Base-by-base conservation (phyloP, 805 yeast genomes). In the Starmera amethionina region DNA sequence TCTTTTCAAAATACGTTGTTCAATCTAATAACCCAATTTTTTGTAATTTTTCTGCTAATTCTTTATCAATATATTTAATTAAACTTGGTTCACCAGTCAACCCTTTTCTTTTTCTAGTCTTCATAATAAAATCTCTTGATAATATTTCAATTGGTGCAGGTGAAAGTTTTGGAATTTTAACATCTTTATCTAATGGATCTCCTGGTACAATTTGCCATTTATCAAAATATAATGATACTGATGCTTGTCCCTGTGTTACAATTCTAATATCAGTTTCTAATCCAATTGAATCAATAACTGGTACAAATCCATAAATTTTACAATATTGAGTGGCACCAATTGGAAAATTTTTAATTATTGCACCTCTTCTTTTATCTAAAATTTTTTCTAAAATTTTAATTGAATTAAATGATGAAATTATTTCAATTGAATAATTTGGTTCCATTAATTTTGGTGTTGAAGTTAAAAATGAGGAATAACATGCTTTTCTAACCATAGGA, bases 261-360 rank as follows among this genome's bases (percentile, higher is more conserved):
- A 86, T 59, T 46, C 96, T 62, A 29, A 93, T 62, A 56, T 93
- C 98, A 0, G 95, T 77, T 53, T 86, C 96, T 36, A 93, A 68
- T 0, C 97, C 98, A 40, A 82, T 65, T 2, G 96, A 82, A 47
- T 93, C 98, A 36, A 93, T 83, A 1, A 85, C 93, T 0, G 98
- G 98, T 0, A 93, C 63, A 28, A 58, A 60, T 0, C 89, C 96
- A 32, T 62, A 62, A 0, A 87, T 63, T 43, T 65, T 69, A 50
- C 68, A 75, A 9, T 90, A 59, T 11, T 75, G 82, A 0, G 97
- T 79, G 0, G 86, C 96, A 0, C 77, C 78, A 18, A 90, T 73
- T 2, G 86, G 77, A 0, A 44, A 45, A 30, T 70, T 73, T 0
- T 55, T 53, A 6, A 65, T 45, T 0, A 76, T 63, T 4, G 66